Evolutionary conservation across 495 filamentous ascomycete genomes (phyloP).

Genomic region (Xylona heveae): DNA sequence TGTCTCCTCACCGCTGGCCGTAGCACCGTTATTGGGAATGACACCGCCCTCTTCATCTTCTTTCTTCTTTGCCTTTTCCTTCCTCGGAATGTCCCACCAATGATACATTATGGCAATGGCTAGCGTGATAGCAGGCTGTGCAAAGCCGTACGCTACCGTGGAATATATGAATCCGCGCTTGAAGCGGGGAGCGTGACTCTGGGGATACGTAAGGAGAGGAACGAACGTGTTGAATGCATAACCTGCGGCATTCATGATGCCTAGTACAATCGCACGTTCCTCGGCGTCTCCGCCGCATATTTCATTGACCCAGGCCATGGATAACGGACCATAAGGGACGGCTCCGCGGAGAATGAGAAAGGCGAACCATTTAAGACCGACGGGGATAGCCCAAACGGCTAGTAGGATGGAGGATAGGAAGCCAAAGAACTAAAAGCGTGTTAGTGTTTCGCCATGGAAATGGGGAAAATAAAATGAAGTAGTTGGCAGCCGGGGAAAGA

Average conservation of each 20-base stretch:
- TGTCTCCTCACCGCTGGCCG: too few species aligned
- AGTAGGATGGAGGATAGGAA: too few species aligned
- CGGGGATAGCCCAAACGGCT: too few species aligned
- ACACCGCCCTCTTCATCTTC: conserved; percentile 4
- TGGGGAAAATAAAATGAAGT: too few species aligned
- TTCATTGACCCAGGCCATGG: conserved; percentile 37
- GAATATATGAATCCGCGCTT: conserved; percentile 17
- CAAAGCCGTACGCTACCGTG: conserved; percentile 9
- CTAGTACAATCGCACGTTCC: conserved; percentile 31
- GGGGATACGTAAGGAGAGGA: conserved; percentile 21
- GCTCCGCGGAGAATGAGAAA: too few species aligned
- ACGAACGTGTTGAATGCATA: conserved; percentile 27
- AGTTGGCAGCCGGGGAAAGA: too few species aligned
- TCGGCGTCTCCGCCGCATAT: conserved; percentile 28
- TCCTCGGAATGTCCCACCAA: too few species aligned
- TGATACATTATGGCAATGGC: conserved; percentile 11
- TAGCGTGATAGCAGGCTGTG: conserved; percentile 12
- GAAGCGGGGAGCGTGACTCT: conserved; percentile 19
- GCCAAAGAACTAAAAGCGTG: too few species aligned
- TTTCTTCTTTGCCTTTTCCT: conserved; percentile 10
- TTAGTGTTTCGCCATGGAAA: too few species aligned
- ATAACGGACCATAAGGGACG: too few species aligned
- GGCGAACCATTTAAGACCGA: too few species aligned
- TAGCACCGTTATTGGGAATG: too few species aligned
- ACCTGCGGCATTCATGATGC: conserved; percentile 26